Base-by-base conservation (phyloP, 2,329 filamentous ascomycete genomes). In the Xylariaceae sp. region DNA sequence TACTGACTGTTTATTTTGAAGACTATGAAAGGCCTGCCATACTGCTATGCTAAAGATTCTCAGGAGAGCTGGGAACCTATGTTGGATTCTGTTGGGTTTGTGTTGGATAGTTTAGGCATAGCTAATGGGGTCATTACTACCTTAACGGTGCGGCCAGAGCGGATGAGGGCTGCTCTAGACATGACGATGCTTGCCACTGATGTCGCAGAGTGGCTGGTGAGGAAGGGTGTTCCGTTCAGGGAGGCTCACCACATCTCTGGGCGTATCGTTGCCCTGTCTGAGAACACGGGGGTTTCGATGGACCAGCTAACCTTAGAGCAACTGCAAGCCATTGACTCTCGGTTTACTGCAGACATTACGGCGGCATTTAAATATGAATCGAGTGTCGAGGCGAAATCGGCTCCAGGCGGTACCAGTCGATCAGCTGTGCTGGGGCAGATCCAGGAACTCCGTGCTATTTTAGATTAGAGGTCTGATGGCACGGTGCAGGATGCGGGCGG, bases 1-100 rank as follows among this genome's bases (percentile, higher is more conserved):
- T 50, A 65, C 67, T 70, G 61, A 70, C 62, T 46, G 35, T 51
- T 42, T 30, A 58, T 47, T 47, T 58, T 9, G 26, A 10, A 70
- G 77, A 88, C 78, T 44, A 74, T 71, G 55, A 75, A 75, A 63
- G 85, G 87, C 49, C 80, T 91, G 33, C 87, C 88, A 15, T 82
- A 80, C 26, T 89, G 85, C 20, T 92, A 92, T 75, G 81, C 78
- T 1, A 96, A 95, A 75, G 91, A 96, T 71, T 74, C 95, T n/a
- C 91, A 96, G 73, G 91, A 96, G 74, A 86, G 84, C 50, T 86
- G 90, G 57, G 88, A 95, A 77, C 88, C 89, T 16, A 84, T 96
- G 75, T 82, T 96, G 44, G 90, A 95, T 72, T 84, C 86, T 69
- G 83, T 92, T 72, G 88, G 92, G 80, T 92, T 89, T 8, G 80